phyloP scores from a whole-genome alignment of 257 asterid genomes.

The Solanum commersonii region DNA sequence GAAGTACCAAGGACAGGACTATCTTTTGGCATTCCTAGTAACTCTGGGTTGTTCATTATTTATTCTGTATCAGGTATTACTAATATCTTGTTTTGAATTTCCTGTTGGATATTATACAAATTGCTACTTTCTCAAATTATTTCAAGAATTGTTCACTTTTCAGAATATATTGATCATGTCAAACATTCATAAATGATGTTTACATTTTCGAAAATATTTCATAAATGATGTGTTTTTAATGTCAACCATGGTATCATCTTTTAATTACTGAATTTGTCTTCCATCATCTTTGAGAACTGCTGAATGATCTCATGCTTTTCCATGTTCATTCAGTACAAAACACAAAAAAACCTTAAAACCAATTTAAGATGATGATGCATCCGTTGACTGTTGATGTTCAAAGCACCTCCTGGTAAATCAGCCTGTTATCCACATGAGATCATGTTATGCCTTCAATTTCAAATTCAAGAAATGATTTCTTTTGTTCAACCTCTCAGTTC shows the following conservation, averaged over 20 bases:
- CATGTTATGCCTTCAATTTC: neutral
- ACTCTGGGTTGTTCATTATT: conserved; percentile 91
- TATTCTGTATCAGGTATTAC: conserved; percentile 72
- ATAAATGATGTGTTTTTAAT: neutral
- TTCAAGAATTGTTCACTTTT: neutral
- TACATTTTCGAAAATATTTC: neutral
- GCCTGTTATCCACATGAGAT: neutral
- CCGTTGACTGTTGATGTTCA: neutral
- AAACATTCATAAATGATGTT: neutral
- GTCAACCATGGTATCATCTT: neutral
- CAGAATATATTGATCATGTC: neutral
- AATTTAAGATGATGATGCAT: neutral
- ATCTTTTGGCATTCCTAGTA: conserved; percentile 62
- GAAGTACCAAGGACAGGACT: conserved; percentile 75
- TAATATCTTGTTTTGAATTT: neutral
- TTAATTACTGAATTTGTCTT: neutral
- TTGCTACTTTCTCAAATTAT: neutral
- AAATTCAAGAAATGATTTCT: neutral
- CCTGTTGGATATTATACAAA: neutral
- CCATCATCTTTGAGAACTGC: neutral
- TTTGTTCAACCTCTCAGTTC: neutral
- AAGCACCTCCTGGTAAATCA: neutral
- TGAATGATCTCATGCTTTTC: neutral
- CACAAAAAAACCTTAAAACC: neutral
- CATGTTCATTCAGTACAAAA: neutral